Conservation (phyloP, 2,329 filamentous ascomycete species). For the Thyridium curvatum region DNA sequence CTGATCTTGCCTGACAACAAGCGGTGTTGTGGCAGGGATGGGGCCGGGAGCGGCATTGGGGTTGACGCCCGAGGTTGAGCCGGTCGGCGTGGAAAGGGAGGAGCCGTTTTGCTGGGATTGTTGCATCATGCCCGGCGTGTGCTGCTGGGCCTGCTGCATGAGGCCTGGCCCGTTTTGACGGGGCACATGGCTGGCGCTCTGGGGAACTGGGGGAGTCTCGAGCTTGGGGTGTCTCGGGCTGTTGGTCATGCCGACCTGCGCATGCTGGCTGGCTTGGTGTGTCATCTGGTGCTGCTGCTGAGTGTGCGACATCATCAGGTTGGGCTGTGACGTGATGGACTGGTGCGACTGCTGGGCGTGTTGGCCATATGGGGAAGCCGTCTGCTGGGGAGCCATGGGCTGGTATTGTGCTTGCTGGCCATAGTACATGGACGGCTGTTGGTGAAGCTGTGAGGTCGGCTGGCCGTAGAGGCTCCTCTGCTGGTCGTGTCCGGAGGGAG, state of each 20-base stretch:
- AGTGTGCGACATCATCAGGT: constrained; percentile 60
- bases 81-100: constrained; percentile 37
- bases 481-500: constrained; percentile 81
- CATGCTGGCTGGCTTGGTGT: constrained; percentile 52
- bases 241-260: constrained; percentile 49
- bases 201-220: constrained; percentile 30
- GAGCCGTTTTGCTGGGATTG: constrained; percentile 32
- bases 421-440: constrained; percentile 71
- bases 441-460: constrained; percentile 70
- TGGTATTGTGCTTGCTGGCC: constrained; percentile 55
- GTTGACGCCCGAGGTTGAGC: constrained; percentile 56
- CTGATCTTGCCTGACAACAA: constrained; percentile 89
- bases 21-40: constrained; percentile 90
- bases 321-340: constrained; percentile 58
- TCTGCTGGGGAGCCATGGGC: constrained; percentile 58
- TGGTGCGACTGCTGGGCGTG: constrained; percentile 49
- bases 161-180: constrained; percentile 45
- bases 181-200: no score
- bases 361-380: constrained; percentile 54
- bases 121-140: constrained; percentile 6
- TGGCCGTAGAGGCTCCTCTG: constrained; percentile 83
- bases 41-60: constrained; percentile 90
- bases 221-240: constrained; percentile 58
- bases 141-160: constrained; percentile 16
- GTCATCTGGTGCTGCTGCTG: constrained; percentile 48